Evolutionary conservation across 257 asterid species (phyloP).

Genomic region (Nicotiana benthamiana): DNA sequence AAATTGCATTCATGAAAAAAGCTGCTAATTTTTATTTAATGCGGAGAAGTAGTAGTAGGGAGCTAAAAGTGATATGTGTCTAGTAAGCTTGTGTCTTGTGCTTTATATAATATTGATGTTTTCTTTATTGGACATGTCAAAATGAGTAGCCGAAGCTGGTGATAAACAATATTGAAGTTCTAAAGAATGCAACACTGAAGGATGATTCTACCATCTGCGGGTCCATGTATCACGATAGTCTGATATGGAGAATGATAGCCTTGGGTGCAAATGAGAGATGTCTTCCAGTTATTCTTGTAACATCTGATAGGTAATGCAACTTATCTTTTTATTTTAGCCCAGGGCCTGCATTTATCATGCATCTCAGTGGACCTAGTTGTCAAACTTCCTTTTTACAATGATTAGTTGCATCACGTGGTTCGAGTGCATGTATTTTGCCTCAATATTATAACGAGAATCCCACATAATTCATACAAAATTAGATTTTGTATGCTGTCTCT

Average conservation of each 20-base stretch:
- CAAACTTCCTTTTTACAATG: not conserved
- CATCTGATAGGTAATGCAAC: slow-evolving; percentile 78
- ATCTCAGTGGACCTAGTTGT: not conserved
- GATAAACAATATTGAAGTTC: slow-evolving; percentile 85
- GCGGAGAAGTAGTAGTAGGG: not conserved
- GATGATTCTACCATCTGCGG: slow-evolving; percentile 67
- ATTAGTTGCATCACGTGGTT: not conserved
- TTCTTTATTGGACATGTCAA: slow-evolving; percentile 20
- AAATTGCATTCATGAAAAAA: not conserved
- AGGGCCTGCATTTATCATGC: not conserved
- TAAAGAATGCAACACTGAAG: slow-evolving; percentile 57
- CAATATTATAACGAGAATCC: not conserved
- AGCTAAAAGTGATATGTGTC: not conserved
- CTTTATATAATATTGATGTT: slow-evolving; percentile 18
- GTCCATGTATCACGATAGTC: slow-evolving; percentile 87
- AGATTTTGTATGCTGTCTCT: not conserved
- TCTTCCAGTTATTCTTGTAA: slow-evolving; percentile 70
- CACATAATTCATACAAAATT: not conserved
- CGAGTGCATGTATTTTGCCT: not conserved
- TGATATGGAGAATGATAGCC: slow-evolving; percentile 83
- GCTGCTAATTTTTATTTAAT: not conserved
- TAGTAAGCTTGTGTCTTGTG: not conserved
- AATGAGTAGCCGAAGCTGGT: slow-evolving; percentile 88
- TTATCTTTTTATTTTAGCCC: slow-evolving; percentile 2
- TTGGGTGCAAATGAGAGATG: slow-evolving; percentile 86